These are phyloP conservation scores for Aeminium ludgeri DNA, from an alignment of 495 filamentous ascomycete species.

Conservation along the genomic window DNA sequence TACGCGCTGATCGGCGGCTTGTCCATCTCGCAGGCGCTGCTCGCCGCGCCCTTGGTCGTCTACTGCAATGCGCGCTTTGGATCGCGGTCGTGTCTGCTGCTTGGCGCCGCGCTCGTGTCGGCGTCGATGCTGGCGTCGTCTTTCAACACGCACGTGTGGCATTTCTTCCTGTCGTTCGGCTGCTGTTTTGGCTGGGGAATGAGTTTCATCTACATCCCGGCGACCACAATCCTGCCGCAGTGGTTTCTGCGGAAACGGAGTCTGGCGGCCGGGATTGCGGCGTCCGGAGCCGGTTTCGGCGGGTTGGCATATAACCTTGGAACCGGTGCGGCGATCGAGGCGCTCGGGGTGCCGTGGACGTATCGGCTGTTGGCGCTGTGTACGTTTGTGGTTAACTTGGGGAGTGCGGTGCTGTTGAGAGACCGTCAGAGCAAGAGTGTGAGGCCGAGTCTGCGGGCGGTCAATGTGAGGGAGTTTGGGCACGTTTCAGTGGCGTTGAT, in stretches of 20 bases:
- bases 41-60: conserved; percentile 31
- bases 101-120: conserved; percentile 25
- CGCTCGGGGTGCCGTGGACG: conserved; percentile 42
- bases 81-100: conserved; percentile 23
- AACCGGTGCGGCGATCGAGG: conserved; percentile 40
- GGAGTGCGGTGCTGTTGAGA: conserved; percentile 38
- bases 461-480: conserved; percentile 39
- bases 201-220: conserved; percentile 56
- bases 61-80: conserved; percentile 20
- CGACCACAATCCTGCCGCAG: conserved; percentile 50
- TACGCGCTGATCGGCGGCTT: conserved; percentile 36
- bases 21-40: conserved; percentile 28
- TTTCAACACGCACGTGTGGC: conserved; percentile 30
- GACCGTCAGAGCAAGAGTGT: conserved; percentile 44
- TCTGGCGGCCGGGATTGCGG: conserved; percentile 53
- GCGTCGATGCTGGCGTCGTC: conserved; percentile 28
- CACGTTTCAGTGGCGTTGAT: conserved; percentile 30
- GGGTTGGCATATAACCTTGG: conserved; percentile 39
- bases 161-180: conserved; percentile 52
- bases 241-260: conserved; percentile 56
- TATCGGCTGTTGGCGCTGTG: conserved; percentile 49
- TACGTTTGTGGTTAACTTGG: conserved; percentile 37
- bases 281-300: conserved; percentile 55
- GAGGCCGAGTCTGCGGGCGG: conserved; percentile 29
- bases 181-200: conserved; percentile 58